A percentile compares a stretch with the other conserved stretches of the same genome.
These are phyloP conservation scores for Linnemannia schmuckeri DNA, from an alignment of 192 early-diverging fungal genomes.

Conservation along the genomic window DNA sequence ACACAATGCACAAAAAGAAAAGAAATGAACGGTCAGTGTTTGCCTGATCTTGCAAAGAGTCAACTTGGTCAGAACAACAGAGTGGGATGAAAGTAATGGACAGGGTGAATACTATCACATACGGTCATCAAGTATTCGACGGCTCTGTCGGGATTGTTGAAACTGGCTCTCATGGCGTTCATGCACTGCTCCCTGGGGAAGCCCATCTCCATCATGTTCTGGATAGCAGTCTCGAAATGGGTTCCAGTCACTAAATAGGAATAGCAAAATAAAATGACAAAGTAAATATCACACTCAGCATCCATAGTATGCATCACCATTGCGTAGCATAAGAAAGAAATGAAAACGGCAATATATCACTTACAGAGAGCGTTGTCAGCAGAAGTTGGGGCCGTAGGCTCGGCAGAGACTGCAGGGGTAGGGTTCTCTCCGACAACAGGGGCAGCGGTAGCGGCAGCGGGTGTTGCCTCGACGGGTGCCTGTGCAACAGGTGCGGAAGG, in stretches of 20 bases:
- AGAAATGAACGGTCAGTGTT: neutral
- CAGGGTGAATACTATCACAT: neutral
- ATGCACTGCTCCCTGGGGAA: conserved; percentile 89
- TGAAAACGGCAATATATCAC: neutral
- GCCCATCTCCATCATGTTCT: conserved; percentile 96
- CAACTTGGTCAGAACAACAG: neutral
- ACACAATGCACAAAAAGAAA: conserved; percentile 29
- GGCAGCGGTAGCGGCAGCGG: conserved; percentile 53
- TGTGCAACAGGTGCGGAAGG: conserved; percentile 58
- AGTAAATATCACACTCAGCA: neutral
- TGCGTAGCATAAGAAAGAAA: neutral
- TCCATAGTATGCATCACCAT: neutral
- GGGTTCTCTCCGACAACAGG: conserved; percentile 58
- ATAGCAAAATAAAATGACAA: conserved; percentile 11
- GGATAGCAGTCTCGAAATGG: conserved; percentile 84
- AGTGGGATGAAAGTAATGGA: neutral
- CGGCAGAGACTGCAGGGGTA: conserved; percentile 58
- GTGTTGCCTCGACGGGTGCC: conserved; percentile 32
- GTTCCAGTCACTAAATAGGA: conserved; percentile 75
- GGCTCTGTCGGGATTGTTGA: conserved; percentile 97
- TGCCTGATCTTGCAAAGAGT: too few relatives aligned
- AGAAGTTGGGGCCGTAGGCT: conserved; percentile 52
- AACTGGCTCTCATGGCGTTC: conserved; percentile 94
- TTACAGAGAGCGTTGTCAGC: conserved; percentile 48
- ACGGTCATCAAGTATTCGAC: conserved; percentile 95